A percentile compares a stretch with the other conserved stretches of the same genome.
Evolutionary conservation across 2,329 filamentous ascomycete species (phyloP).

Genomic region (Berkeleyomyces basicola): DNA sequence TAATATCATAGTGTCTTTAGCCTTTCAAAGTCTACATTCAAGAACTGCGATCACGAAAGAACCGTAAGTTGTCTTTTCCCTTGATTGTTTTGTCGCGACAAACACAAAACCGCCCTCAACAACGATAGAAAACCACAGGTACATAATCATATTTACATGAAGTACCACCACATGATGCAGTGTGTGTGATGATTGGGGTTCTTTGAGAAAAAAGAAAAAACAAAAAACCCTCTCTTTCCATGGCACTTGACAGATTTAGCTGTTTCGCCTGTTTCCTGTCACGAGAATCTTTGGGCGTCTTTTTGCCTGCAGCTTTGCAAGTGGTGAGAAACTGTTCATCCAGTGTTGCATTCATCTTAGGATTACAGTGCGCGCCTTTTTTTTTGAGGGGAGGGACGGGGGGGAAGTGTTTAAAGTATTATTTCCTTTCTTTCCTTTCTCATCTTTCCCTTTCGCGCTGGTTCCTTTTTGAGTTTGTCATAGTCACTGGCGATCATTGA

Average conservation of each 20-base stretch:
- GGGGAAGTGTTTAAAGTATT: neutral
- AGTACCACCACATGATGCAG: too few relatives aligned
- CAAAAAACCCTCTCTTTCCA: too few relatives aligned
- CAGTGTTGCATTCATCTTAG: neutral
- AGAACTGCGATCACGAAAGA: too few relatives aligned
- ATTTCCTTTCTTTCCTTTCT: neutral
- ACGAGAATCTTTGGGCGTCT: neutral
- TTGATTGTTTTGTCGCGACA: too few relatives aligned
- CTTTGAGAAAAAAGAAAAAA: too few relatives aligned
- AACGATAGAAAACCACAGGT: too few relatives aligned
- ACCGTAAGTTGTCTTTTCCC: too few relatives aligned
- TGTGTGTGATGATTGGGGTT: too few relatives aligned
- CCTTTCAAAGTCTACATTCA: too few relatives aligned
- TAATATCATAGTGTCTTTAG: too few relatives aligned
- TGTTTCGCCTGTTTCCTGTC: neutral
- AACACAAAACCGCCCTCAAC: too few relatives aligned
- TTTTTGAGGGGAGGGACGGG: neutral
- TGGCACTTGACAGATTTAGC: neutral
- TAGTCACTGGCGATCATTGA: neutral
- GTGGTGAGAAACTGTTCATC: neutral
- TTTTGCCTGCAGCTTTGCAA: neutral
- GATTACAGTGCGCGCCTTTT: neutral
- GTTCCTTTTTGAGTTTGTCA: neutral
- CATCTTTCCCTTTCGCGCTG: neutral
- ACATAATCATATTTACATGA: too few relatives aligned